phyloP scores from a whole-genome alignment of 495 filamentous ascomycete species.

The Niebla homalea region DNA sequence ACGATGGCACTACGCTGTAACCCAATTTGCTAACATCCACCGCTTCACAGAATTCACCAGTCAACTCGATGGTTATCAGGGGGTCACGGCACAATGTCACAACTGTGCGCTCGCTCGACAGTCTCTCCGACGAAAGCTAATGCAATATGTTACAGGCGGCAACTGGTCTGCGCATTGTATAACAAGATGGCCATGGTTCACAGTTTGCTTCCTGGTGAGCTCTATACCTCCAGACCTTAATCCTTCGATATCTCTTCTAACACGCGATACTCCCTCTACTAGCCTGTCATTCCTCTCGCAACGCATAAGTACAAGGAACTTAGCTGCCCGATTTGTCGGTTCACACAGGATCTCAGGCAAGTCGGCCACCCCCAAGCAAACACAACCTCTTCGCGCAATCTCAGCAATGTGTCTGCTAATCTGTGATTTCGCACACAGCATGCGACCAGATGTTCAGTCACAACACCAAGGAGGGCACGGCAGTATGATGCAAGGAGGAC shows the following conservation, averaged over 20 bases:
- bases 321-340: conserved; percentile 38
- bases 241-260: conserved; percentile 3
- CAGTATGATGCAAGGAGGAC: conserved; percentile 2
- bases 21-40: conserved; percentile 2
- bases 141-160: conserved; percentile 23
- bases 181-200: conserved; percentile 42
- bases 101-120: conserved; percentile 30
- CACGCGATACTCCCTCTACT: neutral
- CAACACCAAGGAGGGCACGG: conserved; percentile 11
- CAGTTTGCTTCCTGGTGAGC: conserved; percentile 41
- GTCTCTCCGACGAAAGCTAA: neutral
- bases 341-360: conserved; percentile 39
- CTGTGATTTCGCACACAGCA: neutral
- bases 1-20: neutral
- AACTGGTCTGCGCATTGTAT: conserved; percentile 40
- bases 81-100: conserved; percentile 40
- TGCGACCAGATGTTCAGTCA: conserved; percentile 18
- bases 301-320: conserved; percentile 43
- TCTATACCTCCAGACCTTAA: neutral
- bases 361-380: neutral
- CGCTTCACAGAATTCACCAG: conserved; percentile 34
- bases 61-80: conserved; percentile 40
- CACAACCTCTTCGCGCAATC: neutral
- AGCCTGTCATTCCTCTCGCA: conserved; percentile 37
- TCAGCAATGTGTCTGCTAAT: neutral